Conservation (phyloP, 176 grass and related monocot species). For the barley (Hordeum vulgare) region DNA sequence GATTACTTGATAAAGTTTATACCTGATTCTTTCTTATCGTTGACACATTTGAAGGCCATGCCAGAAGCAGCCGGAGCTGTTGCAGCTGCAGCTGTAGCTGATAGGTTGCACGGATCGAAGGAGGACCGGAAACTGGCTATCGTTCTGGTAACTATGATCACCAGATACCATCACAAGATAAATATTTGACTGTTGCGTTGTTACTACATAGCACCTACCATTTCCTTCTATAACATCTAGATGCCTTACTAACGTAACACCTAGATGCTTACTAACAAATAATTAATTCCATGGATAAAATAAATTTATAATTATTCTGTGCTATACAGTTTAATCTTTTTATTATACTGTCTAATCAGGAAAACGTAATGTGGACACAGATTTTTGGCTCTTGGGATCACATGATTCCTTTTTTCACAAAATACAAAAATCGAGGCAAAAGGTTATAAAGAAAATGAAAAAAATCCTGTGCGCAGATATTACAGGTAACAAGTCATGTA, state of each 20-base stretch:
- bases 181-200: conserved; percentile 5
- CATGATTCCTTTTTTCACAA: neutral
- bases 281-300: neutral
- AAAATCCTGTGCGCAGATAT: too few relatives aligned
- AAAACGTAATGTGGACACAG: neutral
- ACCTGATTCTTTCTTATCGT: conserved; percentile 30
- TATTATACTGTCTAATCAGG: neutral
- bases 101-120: conserved; percentile 86
- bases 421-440: too few relatives aligned
- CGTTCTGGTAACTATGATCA: conserved; percentile 60
- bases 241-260: neutral
- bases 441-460: too few relatives aligned
- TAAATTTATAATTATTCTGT: neutral
- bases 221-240: neutral
- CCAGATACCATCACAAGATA: neutral
- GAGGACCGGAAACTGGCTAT: conserved; percentile 84
- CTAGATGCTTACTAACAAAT: neutral
- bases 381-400: neutral
- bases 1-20: neutral
- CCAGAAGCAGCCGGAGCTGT: conserved; percentile 96
- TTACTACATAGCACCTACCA: neutral
- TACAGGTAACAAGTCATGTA: too few relatives aligned
- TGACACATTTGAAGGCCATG: conserved; percentile 63
- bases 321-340: neutral
- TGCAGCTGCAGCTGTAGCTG: conserved; percentile 90